Percentiles rank a stretch among this genome's conserved stretches.
These are phyloP conservation scores for Rhodomyrtus psidioides DNA, from an alignment of 441 rosid genomes.

Conservation along the genomic window DNA sequence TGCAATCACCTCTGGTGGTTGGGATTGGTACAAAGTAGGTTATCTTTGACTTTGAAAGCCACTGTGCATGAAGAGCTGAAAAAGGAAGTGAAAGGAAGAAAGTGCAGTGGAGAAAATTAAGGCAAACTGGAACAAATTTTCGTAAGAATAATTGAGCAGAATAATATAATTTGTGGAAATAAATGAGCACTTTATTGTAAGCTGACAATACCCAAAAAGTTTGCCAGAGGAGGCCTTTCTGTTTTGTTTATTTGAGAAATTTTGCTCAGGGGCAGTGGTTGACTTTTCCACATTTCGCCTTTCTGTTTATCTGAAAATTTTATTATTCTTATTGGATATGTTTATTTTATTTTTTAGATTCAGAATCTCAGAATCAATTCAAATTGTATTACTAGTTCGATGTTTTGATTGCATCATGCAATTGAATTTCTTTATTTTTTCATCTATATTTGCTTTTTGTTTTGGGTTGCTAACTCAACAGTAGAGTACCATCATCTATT, in stretches of 20 bases:
- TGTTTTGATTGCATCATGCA: too few relatives aligned
- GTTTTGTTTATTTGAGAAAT: not conserved
- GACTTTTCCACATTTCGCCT: not conserved
- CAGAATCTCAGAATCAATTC: too few relatives aligned
- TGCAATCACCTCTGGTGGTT: not conserved
- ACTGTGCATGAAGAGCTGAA: not conserved
- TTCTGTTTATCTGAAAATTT: too few relatives aligned
- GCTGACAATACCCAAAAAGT: not conserved
- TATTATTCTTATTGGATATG: too few relatives aligned
- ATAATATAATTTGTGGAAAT: not conserved
- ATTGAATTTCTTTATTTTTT: too few relatives aligned
- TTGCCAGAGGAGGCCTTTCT: not conserved
- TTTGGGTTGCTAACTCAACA: too few relatives aligned
- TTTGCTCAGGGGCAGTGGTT: not conserved
- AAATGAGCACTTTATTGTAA: not conserved
- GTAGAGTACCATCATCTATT: not conserved
- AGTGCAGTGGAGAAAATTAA: not conserved
- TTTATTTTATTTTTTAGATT: too few relatives aligned
- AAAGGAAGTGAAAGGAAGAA: not conserved
- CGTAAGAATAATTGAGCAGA: not conserved
- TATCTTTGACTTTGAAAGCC: not conserved
- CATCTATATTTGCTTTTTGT: too few relatives aligned
- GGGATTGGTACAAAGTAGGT: not conserved
- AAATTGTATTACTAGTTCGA: too few relatives aligned
- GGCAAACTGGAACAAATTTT: not conserved